phyloP scores from a whole-genome alignment of 1,284 basidiomycete genomes.

The Sanguinoderma infundibulare region DNA sequence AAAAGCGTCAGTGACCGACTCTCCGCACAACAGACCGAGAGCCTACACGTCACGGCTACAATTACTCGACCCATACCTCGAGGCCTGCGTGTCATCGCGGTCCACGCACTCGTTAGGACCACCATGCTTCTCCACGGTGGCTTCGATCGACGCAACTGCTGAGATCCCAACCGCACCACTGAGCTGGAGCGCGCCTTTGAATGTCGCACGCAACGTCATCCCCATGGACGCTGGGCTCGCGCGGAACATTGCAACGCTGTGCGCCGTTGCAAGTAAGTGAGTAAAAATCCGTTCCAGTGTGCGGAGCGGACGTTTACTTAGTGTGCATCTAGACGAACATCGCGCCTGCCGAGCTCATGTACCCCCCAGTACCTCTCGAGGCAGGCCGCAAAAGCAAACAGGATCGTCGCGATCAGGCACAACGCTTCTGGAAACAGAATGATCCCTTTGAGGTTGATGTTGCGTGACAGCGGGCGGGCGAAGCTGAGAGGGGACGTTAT shows the following conservation, averaged over 20 bases:
- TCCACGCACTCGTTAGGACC: constrained; percentile 39
- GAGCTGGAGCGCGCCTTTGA: not conserved
- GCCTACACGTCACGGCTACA: no score
- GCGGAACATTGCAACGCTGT: not conserved
- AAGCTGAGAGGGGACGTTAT: constrained; percentile 35
- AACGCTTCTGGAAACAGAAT: constrained; percentile 40
- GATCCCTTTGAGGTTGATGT: constrained; percentile 39
- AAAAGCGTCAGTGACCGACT: no score
- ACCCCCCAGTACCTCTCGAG: constrained; percentile 42
- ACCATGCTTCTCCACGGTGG: constrained; percentile 40
- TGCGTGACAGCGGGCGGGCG: constrained; percentile 37
- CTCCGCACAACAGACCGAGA: no score
- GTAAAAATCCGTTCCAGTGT: no score
- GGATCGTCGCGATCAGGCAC: constrained; percentile 36
- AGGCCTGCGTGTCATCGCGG: no score
- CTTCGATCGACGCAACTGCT: constrained; percentile 45
- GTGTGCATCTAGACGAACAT: no score
- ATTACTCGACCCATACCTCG: no score
- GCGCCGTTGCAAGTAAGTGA: no score
- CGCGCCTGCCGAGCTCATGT: constrained; percentile 42
- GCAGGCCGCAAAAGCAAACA: constrained; percentile 41
- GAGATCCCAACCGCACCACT: constrained; percentile 30
- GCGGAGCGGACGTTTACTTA: constrained; percentile 2
- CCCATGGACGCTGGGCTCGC: constrained; percentile 32
- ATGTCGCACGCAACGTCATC: constrained; percentile 37